Base-by-base conservation (phyloP, 768 basidiomycete species). In the Gymnopilus dilepis region DNA sequence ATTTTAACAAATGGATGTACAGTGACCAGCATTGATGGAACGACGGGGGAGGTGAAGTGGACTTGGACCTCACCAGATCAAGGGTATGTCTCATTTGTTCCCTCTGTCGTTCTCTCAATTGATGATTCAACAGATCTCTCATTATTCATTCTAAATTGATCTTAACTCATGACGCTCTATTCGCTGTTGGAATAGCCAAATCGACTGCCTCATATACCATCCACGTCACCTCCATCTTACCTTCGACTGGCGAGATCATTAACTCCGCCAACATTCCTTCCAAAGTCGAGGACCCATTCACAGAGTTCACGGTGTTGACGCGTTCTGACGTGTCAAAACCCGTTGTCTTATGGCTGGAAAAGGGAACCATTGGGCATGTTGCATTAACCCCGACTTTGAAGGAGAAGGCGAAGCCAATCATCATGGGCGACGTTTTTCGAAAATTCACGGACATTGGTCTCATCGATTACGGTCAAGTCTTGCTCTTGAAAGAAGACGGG, bases 31-130 rank as follows among this genome's bases (percentile, higher is more conserved):
- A 63, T 95, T 13, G 73, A 84, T 59, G 69, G 77, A 0, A 69
- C 61, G 2, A 82, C 80, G 0, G 92, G 92, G 1, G 77, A 83
- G 8, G 73, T 77, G 1, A 70, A 76, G 24, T 97, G 94, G 95
- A 78, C 74, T 1, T 95, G 92, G 90, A 80, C 79, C n/a, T 81
- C 87, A 22, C 78, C 80, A 13, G 90, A 91, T 69, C 82, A 87
- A 51, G 82, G 80, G 92, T 93, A 68, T 65, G 86, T 76, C 30
- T 8, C 48, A 33, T 21, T 8, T 28, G 8, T 47, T 17, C 59
- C 45, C 7, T 43, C n/a, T 17, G 3, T 19, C 21, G n/a, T 12
- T 51, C 33, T 21, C 28, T 59, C 53, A 40, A 5, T 34, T 26
- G 2, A 31, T 21, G 12, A 21, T 31, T 9, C 4, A 47, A 8